phyloP scores from a whole-genome alignment of 805 yeast species.

The Kuraishia floccosa region DNA sequence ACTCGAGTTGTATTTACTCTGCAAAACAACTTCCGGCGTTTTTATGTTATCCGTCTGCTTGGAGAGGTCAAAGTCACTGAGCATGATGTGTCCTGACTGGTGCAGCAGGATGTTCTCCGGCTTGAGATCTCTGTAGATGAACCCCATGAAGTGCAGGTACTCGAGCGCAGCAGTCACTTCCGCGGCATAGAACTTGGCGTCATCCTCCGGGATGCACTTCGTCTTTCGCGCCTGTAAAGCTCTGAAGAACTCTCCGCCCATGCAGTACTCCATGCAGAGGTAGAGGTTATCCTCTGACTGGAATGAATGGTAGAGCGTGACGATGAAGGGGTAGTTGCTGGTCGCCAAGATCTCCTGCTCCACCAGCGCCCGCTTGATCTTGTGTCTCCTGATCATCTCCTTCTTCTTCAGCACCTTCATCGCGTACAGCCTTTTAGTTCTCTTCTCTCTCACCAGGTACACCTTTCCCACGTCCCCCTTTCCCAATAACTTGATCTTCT shows the following conservation, averaged over 20 bases:
- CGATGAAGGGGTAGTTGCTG: slow-evolving; percentile 94
- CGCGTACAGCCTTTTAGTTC: slow-evolving; percentile 68
- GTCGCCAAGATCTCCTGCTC: slow-evolving; percentile 96
- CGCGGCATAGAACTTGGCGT: slow-evolving; percentile 89
- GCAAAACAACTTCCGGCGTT: slow-evolving; percentile 54
- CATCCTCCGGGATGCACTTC: slow-evolving; percentile 76
- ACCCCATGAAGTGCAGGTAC: slow-evolving; percentile 92
- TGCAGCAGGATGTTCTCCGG: slow-evolving; percentile 93
- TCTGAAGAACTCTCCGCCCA: slow-evolving; percentile 98
- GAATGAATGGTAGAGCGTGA: slow-evolving; percentile 90
- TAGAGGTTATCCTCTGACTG: slow-evolving; percentile 88
- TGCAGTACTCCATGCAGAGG: slow-evolving; percentile 96
- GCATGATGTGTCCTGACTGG: slow-evolving; percentile 97
- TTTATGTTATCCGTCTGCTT: slow-evolving; percentile 75
- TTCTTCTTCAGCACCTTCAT: slow-evolving; percentile 84
- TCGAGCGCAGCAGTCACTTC: slow-evolving; percentile 97
- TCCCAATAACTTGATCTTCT: slow-evolving; percentile 81
- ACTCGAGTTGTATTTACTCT: slow-evolving; percentile 14
- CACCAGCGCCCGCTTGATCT: slow-evolving; percentile 87
- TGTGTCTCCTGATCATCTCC: slow-evolving; percentile 93
- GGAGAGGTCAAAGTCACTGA: slow-evolving; percentile 90
- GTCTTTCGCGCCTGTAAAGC: slow-evolving; percentile 87
- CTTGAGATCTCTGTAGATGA: slow-evolving; percentile 89
- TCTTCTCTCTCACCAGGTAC: slow-evolving; percentile 77
- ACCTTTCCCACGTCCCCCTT: slow-evolving; percentile 98